Base-by-base conservation (phyloP, 2,329 filamentous ascomycete species). In the Intubia oerlemansii region DNA sequence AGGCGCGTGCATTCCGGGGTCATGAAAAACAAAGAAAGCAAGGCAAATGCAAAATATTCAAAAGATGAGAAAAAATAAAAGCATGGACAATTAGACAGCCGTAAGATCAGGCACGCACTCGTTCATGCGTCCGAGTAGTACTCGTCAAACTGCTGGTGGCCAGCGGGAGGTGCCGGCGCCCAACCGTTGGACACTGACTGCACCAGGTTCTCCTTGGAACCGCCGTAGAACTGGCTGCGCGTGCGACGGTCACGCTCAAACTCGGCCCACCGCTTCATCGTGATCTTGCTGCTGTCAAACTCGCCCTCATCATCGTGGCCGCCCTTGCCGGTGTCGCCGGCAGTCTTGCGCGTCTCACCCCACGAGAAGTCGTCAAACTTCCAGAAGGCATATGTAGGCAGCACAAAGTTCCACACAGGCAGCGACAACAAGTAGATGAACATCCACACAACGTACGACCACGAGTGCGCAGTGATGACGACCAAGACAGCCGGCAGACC, bases 361-460 rank as follows among this genome's bases (percentile, higher is more conserved):
- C 88, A 98, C 32, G 79, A 91, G 60, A 98, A 98, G 57, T 98
- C 88, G 49, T 98, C 88, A 48, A 98, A 98, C 56, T 98, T 95
- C 88, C 88, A 98, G 60, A 85, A 98, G 4, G 88, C 77, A 47
- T 98, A 98, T 7, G 69, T 68, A 0, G 88, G 88, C 7, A 98
- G 69, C 21, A 98, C 62, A 48, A 98, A 92, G 52, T 98, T 98
- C 88, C 88, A 98, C 33, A 98, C 66, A 1, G 90, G 90, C 2
- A 98, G 68, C 1, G 88, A 92, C 25, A 84, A 30, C 12, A 98
- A 67, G 50, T 98, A 98, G 50, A 95, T 88, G 24, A 88, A 48
- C 88, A 98, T 95, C 88, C 88, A 98, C 24, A 77, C 53, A 24
- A 98, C 73, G 45, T 98, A 98, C 1, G 79, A 76, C 64, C 75